Percentiles rank a stretch among this genome's conserved stretches.
These are phyloP conservation scores for Pestalotiopsis sp. DNA, from an alignment of 2,329 filamentous ascomycete species.

Conservation along the genomic window DNA sequence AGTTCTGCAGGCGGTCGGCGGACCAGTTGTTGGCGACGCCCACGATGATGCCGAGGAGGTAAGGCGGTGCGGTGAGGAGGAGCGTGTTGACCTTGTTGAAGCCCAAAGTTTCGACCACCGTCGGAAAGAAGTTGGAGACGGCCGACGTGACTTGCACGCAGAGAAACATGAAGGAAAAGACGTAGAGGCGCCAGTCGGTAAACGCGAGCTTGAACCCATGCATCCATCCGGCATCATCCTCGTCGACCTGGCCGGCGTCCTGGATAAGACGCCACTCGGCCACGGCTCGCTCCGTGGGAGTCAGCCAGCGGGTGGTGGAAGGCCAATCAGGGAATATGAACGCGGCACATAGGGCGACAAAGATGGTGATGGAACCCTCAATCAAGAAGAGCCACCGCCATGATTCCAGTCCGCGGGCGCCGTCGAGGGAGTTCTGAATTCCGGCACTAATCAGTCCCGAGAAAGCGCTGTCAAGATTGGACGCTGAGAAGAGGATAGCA, in stretches of 20 bases:
- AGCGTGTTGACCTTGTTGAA: conserved; percentile 2
- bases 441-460: conserved; percentile 62
- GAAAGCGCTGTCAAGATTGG: conserved; percentile 45
- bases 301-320: conserved; percentile 46
- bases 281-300: conserved; percentile 47
- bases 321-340: conserved; percentile 52
- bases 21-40: conserved; percentile 6
- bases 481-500: conserved; percentile 38
- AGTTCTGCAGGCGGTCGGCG: conserved; percentile 6
- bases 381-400: conserved; percentile 57
- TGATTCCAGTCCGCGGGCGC: conserved; percentile 46
- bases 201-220: conserved; percentile 50
- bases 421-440: conserved; percentile 57
- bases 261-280: conserved; percentile 49
- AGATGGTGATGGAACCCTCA: conserved; percentile 61
- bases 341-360: conserved; percentile 62
- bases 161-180: conserved; percentile 34
- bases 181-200: conserved; percentile 52
- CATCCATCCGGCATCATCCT: conserved; percentile 41
- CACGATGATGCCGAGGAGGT: conserved; percentile 6
- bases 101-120: conserved; percentile 9
- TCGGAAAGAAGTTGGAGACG: not conserved
- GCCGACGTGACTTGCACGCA: not conserved
- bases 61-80: conserved; percentile 12
- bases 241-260: conserved; percentile 48